Conservation (phyloP, 1,139 yeast species). For the Keqinozyma sinolaborantium region DNA sequence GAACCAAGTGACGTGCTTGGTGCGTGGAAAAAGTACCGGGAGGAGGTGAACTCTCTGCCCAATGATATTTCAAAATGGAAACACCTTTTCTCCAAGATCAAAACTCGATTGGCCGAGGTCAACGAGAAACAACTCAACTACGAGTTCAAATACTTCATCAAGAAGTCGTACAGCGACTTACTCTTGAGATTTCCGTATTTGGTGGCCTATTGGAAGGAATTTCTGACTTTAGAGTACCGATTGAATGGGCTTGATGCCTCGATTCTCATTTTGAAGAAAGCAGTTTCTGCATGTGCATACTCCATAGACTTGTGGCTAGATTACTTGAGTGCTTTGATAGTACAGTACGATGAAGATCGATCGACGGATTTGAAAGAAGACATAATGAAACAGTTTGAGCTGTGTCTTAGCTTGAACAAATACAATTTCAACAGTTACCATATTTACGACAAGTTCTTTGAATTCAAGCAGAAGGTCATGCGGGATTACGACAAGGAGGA, state of each 20-base stretch:
- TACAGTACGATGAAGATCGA: constrained; percentile 4
- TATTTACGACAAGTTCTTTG: constrained; percentile 63
- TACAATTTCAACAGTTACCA: constrained; percentile 57
- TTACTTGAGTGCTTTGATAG: constrained; percentile 47
- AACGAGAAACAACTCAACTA: constrained; percentile 10
- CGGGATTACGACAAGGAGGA: constrained; percentile 14
- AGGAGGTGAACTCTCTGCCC: constrained; percentile 13
- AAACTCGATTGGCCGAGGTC: constrained; percentile 15
- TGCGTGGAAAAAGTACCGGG: constrained; percentile 4
- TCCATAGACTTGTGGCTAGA: constrained; percentile 69
- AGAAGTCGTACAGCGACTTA: constrained; percentile 24
- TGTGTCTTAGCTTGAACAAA: constrained; percentile 32
- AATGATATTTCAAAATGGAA: constrained; percentile 32
- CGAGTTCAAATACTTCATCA: constrained; percentile 19
- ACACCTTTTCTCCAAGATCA: constrained; percentile 19
- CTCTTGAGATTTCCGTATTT: constrained; percentile 53
- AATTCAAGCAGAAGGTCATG: constrained; percentile 34
- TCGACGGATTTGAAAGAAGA: background rate
- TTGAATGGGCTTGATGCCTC: constrained; percentile 52
- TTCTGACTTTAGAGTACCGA: constrained; percentile 51
- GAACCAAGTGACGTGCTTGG: constrained; percentile 3
- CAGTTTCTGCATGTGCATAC: constrained; percentile 49
- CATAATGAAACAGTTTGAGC: background rate
- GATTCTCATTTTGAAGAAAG: constrained; percentile 39
- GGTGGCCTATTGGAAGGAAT: constrained; percentile 59